Evolutionary conservation across 2,329 filamentous ascomycete species (phyloP), one percentile per base, ranked within the genome.

Genomic region (Bipolaris zeicola): DNA sequence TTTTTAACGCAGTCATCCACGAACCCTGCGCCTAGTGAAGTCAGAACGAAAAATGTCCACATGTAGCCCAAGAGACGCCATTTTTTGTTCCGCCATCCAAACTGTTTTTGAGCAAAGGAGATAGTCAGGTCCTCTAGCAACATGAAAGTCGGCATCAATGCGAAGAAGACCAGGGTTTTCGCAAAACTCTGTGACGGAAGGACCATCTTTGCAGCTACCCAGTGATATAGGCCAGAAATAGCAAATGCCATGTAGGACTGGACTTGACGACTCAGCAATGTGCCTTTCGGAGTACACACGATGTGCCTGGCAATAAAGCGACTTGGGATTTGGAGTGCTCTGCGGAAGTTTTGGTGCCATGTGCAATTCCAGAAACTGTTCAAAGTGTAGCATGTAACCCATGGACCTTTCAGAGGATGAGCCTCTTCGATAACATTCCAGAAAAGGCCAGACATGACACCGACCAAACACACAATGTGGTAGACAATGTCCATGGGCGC

Each of bases 311-410:
- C 18, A 1, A 47, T n/a, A 36, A 36, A 37, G 31, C 44, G 44
- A 13, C 31, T 47, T 18, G 44, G 44, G 1, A 18, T 37, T 16
- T 47, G 18, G 5, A 47, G 31, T 37, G 44, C 44, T 47, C 44
- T 47, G 3, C 44, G 44, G 2, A 47, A 37, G n/a, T 47, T 47
- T 36, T 47, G 44, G 44, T 47, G 44, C 44, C 44, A 47, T 24
- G 16, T 47, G 2, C 31, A 20, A 33, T 47, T 47, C 44, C 44
- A 47, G 16, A 47, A 47, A 13, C 36, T 37, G 44, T 47, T 47
- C 18, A 47, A 13, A 37, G 31, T 47, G 31, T 47, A 47, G 31
- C 6, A 47, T 24, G 13, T 24, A 18, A 11, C 44, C 31, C 44
- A 37, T 47, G 11, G 10, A 11, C 44, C 31, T 26, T 47, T 36